A percentile compares a stretch with the other conserved stretches of the same genome.
Evolutionary conservation across 768 basidiomycete genomes (phyloP).

Genomic region (Chalciporus piperatus): DNA sequence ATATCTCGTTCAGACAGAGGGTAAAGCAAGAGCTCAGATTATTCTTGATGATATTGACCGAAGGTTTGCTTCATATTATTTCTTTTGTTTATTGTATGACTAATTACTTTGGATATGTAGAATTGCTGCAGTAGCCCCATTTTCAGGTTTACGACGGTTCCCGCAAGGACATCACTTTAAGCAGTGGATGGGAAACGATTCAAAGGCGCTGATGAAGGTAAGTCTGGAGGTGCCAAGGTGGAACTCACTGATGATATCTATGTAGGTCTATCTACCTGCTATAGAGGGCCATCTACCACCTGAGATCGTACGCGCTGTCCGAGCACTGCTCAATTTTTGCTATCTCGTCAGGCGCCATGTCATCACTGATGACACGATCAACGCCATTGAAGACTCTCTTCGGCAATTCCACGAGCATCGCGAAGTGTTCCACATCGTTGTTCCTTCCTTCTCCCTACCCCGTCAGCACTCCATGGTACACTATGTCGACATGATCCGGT

Average conservation of each 20-base stretch:
- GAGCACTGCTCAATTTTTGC: constrained; percentile 14
- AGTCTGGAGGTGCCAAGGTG: background rate
- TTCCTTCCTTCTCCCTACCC: constrained; percentile 24
- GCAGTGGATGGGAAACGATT: constrained; percentile 40
- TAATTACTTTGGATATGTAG: constrained; percentile 7
- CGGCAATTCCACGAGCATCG: constrained; percentile 19
- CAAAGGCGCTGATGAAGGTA: constrained; percentile 40
- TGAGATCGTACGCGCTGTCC: constrained; percentile 14
- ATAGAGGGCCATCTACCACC: constrained; percentile 24
- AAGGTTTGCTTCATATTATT: constrained; percentile 3
- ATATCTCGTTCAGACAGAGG: background rate
- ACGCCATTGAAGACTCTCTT: constrained; percentile 15
- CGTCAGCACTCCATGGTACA: constrained; percentile 30
- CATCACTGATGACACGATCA: constrained; percentile 19
- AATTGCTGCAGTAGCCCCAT: constrained; percentile 27
- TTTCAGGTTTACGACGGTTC: constrained; percentile 28
- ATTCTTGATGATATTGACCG: constrained; percentile 34
- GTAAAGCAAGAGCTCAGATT: background rate
- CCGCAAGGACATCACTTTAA: constrained; percentile 31
- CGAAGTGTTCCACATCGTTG: constrained; percentile 15
- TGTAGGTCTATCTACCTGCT: constrained; percentile 29
- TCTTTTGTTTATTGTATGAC: background rate
- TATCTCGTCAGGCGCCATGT: constrained; percentile 10
- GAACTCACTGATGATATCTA: background rate
- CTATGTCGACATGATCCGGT: constrained; percentile 20